Conservation (phyloP, 2,329 filamentous ascomycete genomes). For the Colletotrichum liriopes region DNA sequence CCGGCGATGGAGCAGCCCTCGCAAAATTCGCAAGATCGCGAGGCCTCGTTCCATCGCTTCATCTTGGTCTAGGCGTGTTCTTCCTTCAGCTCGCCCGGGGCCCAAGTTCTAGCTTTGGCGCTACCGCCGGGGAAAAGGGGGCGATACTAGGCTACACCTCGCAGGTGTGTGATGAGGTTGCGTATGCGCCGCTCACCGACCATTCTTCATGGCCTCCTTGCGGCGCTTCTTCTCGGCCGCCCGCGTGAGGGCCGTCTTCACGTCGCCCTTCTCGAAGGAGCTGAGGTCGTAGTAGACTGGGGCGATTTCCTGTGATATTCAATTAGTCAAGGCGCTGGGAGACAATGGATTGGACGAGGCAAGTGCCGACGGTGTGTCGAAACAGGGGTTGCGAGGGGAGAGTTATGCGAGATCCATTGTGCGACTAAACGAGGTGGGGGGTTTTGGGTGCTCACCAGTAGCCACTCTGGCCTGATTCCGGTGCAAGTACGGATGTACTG, state of each 20-base stretch:
- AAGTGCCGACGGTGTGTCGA: slow-evolving; percentile 20
- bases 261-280: slow-evolving; percentile 87
- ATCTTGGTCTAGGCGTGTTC: too few species aligned
- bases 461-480: slow-evolving; percentile 92
- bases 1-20: slow-evolving; percentile 7
- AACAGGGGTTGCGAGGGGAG: not conserved
- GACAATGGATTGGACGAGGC: not conserved
- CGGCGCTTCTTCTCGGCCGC: slow-evolving; percentile 74
- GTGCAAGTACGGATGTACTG: slow-evolving; percentile 98
- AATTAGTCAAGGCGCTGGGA: slow-evolving; percentile 7
- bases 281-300: slow-evolving; percentile 92
- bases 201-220: slow-evolving; percentile 70
- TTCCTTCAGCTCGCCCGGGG: not conserved
- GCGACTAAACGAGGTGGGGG: not conserved
- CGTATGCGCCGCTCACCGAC: slow-evolving; percentile 51
- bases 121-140: not conserved
- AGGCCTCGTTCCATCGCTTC: not conserved
- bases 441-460: slow-evolving; percentile 75
- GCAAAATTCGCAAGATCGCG: slow-evolving; percentile 9
- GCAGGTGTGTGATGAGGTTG: not conserved
- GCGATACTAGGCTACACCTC: too few species aligned
- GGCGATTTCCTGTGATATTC: slow-evolving; percentile 81
- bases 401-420: slow-evolving; percentile 6
- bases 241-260: slow-evolving; percentile 77
- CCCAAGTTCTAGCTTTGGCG: not conserved